phyloP scores from a whole-genome alignment of 2,329 filamentous ascomycete species.

The Xylariaceae sp. region DNA sequence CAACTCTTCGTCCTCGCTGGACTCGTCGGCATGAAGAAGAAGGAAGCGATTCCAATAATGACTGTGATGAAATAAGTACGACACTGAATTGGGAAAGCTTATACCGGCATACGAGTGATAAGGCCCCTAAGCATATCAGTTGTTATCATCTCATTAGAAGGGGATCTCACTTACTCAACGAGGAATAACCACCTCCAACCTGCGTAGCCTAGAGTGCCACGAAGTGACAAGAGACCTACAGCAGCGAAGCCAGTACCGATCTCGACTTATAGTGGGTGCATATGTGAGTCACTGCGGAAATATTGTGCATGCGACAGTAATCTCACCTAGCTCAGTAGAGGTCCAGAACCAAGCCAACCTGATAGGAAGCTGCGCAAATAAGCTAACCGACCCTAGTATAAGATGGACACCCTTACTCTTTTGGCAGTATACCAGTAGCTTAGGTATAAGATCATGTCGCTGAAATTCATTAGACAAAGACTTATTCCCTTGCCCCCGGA shows the following conservation, averaged over 20 bases:
- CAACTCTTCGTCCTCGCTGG: slow-evolving; percentile 59
- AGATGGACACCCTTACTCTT: slow-evolving; percentile 30
- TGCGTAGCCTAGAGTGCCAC: slow-evolving; percentile 47
- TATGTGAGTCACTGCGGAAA: slow-evolving; percentile 7
- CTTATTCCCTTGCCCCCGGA: slow-evolving; percentile 1
- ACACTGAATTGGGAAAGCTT: slow-evolving; percentile 22
- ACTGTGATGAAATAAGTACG: slow-evolving; percentile 38
- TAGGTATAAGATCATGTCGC: slow-evolving; percentile 53
- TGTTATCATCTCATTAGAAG: slow-evolving; percentile 1
- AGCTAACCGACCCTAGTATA: slow-evolving; percentile 4
- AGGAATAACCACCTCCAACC: slow-evolving; percentile 58
- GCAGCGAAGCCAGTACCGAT: slow-evolving; percentile 54
- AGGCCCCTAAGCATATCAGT: slow-evolving; percentile 25
- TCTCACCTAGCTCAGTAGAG: slow-evolving; percentile 28
- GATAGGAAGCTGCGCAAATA: slow-evolving; percentile 49
- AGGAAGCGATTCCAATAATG: slow-evolving; percentile 48
- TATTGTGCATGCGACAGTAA: background rate
- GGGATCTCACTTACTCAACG: slow-evolving; percentile 29
- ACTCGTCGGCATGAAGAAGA: slow-evolving; percentile 55
- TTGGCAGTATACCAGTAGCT: slow-evolving; percentile 67
- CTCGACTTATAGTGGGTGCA: slow-evolving; percentile 23
- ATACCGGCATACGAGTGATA: slow-evolving; percentile 29
- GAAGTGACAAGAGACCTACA: slow-evolving; percentile 52
- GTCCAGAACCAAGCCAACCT: slow-evolving; percentile 67
- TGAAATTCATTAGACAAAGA: slow-evolving; percentile 12